These are phyloP conservation scores for Nakazawaea molendinolei DNA, from an alignment of 805 yeast species.

Conservation along the genomic window DNA sequence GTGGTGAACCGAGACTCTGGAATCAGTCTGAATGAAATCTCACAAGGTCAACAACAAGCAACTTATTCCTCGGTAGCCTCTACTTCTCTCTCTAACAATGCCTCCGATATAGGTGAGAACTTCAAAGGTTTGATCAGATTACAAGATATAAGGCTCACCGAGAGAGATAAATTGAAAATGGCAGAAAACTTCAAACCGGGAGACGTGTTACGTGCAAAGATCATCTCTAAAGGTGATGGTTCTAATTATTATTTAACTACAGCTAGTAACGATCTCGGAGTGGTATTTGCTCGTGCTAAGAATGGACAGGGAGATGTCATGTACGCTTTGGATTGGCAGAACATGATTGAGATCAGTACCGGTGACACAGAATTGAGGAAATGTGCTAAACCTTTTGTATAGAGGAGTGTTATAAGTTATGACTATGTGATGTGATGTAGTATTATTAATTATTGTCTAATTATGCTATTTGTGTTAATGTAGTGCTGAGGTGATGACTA, in stretches of 20 bases:
- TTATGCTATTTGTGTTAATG: no score
- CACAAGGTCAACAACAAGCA: slow-evolving; percentile 17
- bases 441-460: neutral
- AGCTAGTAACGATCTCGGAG: slow-evolving; percentile 88
- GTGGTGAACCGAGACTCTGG: slow-evolving; percentile 36
- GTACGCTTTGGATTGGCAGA: slow-evolving; percentile 94
- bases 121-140: slow-evolving; percentile 81
- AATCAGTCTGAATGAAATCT: slow-evolving; percentile 1
- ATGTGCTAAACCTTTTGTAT: slow-evolving; percentile 80
- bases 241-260: slow-evolving; percentile 84
- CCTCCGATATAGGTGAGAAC: slow-evolving; percentile 77
- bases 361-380: slow-evolving; percentile 77
- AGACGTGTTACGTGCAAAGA: slow-evolving; percentile 80
- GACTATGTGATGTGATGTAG: neutral
- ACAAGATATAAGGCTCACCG: slow-evolving; percentile 87
- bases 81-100: slow-evolving; percentile 35
- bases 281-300: slow-evolving; percentile 74
- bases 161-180: slow-evolving; percentile 78
- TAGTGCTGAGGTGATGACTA: no score
- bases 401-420: no score
- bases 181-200: slow-evolving; percentile 83
- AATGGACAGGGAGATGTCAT: slow-evolving; percentile 66
- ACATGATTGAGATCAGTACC: slow-evolving; percentile 74
- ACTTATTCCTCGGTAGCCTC: slow-evolving; percentile 24
- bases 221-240: slow-evolving; percentile 91